Evolutionary conservation across 768 basidiomycete species (phyloP).

Genomic region (Boletales sp.): DNA sequence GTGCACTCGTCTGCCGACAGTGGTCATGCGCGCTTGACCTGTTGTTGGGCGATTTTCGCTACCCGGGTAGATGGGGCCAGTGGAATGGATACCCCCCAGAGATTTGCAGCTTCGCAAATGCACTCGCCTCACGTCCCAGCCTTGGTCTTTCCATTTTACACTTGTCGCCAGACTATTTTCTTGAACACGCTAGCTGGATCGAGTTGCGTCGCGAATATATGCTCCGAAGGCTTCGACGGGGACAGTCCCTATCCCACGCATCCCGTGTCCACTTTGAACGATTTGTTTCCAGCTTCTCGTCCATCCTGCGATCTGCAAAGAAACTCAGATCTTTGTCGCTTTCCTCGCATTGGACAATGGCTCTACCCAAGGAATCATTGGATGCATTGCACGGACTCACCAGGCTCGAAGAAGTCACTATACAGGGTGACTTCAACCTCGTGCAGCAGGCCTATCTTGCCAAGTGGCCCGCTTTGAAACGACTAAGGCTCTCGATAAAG

Average conservation of each 20-base stretch:
- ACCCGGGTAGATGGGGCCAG: neutral
- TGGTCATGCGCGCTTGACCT: conserved; percentile 2
- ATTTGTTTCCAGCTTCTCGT: neutral
- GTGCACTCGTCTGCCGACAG: neutral
- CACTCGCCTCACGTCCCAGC: neutral
- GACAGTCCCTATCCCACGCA: neutral
- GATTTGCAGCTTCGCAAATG: neutral
- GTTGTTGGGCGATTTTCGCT: conserved; percentile 1
- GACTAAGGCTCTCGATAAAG: neutral
- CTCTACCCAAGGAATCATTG: neutral
- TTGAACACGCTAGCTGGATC: neutral
- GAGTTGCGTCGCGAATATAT: neutral
- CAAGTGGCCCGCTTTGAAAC: neutral
- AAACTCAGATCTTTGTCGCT: neutral
- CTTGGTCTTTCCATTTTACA: conserved; percentile 1
- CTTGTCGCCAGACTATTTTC: neutral
- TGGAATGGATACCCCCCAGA: neutral
- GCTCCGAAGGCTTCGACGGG: neutral
- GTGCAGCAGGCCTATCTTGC: neutral
- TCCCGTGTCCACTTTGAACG: neutral
- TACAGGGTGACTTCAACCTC: neutral
- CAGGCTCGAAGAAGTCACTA: neutral
- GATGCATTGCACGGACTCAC: neutral
- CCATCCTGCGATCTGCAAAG: neutral
- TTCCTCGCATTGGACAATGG: neutral